These are phyloP conservation scores for Nakazawaea populi DNA, from an alignment of 805 yeast genomes.

Conservation along the genomic window DNA sequence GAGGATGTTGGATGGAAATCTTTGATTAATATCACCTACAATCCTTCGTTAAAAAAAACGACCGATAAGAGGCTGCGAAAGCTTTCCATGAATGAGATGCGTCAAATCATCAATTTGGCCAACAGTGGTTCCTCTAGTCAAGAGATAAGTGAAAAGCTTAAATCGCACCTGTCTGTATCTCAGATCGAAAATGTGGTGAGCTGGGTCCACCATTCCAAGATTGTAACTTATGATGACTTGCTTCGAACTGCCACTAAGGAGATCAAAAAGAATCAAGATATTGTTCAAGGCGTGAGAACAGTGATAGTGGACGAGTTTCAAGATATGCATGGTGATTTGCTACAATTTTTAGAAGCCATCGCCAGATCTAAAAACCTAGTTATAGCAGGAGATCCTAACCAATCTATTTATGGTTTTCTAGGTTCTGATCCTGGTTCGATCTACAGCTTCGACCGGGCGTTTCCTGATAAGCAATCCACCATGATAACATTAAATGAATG, in stretches of 20 bases:
- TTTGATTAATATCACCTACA: slow-evolving; percentile 25
- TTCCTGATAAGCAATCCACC: slow-evolving; percentile 16
- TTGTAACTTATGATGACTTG: slow-evolving; percentile 7
- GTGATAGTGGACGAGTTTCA: slow-evolving; percentile 71
- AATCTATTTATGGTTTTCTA: slow-evolving; percentile 62
- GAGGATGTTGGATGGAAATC: slow-evolving; percentile 53
- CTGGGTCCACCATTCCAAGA: slow-evolving; percentile 9
- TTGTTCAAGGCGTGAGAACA: slow-evolving; percentile 24
- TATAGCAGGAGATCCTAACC: slow-evolving; percentile 68
- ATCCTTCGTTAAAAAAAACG: neutral
- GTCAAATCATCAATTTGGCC: slow-evolving; percentile 1
- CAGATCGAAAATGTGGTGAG: neutral
- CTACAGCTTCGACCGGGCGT: slow-evolving; percentile 14
- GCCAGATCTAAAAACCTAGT: slow-evolving; percentile 44
- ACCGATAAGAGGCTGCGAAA: neutral
- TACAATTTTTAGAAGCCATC: slow-evolving; percentile 36
- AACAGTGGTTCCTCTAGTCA: neutral
- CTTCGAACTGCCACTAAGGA: neutral
- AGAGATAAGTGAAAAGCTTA: neutral
- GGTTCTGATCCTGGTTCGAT: slow-evolving; percentile 41
- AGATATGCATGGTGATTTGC: slow-evolving; percentile 51
- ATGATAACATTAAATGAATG: slow-evolving; percentile 41
- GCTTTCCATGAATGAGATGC: slow-evolving; percentile 5
- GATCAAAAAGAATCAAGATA: slow-evolving; percentile 12
- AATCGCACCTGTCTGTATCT: neutral